Base-by-base conservation (phyloP, 31 red algal species). In the Odonthalia washingtoniensis region DNA sequence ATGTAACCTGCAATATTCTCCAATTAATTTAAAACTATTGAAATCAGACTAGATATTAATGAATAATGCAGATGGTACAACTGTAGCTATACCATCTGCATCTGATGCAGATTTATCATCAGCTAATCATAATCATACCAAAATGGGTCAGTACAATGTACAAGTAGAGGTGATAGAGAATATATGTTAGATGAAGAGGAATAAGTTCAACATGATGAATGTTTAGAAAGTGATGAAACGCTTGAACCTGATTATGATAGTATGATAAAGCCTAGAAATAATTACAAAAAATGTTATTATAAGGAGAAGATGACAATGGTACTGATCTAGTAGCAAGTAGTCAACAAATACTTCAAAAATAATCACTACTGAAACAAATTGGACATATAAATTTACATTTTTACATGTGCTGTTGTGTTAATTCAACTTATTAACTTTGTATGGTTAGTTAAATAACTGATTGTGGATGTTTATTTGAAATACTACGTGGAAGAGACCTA, bases 11-110 rank as follows among this genome's bases (percentile, higher is more conserved):
- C 87, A 96, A 26, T 79, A 94, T 74, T 83, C 93, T 63, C 94
- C 93, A 38, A 94, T 98, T 57, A 94, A 93, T 68, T 87, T 98
- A n/a, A 98, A 98, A 49, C 90, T 98, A 35, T 93, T 98, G 52
- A 75, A 90, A 61, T 76, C 64, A 40, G 84, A 80, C 9, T 80
- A 70, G 69, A 68, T 62, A 52, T 60, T 83, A 9, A 66, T 89
- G 39, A 36, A 80, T 12, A 73, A 89, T 65, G 36, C 61, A 6
- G 88, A 90, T 60, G 79, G 78, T 5, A 76, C 67, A 12, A 62
- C 76, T 36, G 36, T 24, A 3, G 76, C 65, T 16, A 38, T 38
- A 21, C 76, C 76, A 3, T 64, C 76, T 2, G n/a, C n/a, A n/a
- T 64, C 76, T 1, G 1, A 94, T 24, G n/a, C n/a, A n/a, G n/a